Percentiles rank a stretch among this genome's conserved stretches.
Evolutionary conservation across 116 monocot genomes (phyloP).

Genomic region (Dioscorea cayenensis): DNA sequence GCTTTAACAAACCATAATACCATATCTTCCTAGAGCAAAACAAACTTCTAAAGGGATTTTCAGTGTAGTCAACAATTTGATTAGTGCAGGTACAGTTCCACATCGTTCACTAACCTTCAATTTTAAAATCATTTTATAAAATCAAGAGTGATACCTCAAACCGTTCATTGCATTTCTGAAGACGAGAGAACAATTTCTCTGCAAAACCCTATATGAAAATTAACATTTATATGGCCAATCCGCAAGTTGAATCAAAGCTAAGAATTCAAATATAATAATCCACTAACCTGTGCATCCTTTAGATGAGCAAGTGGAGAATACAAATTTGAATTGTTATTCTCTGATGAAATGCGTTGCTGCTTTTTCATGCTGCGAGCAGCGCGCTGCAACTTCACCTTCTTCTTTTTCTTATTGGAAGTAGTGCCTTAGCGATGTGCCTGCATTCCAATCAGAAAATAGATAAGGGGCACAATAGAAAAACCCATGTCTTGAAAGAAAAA

Average conservation of each 20-base stretch:
- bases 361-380: slow-evolving; percentile 78
- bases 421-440: slow-evolving; percentile 88
- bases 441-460: slow-evolving; percentile 5
- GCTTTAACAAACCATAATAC: neutral
- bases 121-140: neutral
- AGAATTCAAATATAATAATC: neutral
- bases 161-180: slow-evolving; percentile 77
- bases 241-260: neutral
- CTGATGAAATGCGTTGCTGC: slow-evolving; percentile 61
- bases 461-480: neutral
- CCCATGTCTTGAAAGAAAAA: neutral
- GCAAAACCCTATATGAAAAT: slow-evolving; percentile 62
- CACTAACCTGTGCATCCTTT: slow-evolving; percentile 87
- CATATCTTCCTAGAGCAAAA: neutral
- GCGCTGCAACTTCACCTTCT: slow-evolving; percentile 92
- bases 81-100: no score
- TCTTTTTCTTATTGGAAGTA: slow-evolving; percentile 87
- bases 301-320: slow-evolving; percentile 89
- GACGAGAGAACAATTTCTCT: slow-evolving; percentile 90
- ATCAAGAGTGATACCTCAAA: slow-evolving; percentile 58
- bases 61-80: no score
- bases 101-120: no score
- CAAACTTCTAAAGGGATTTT: no score
- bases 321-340: slow-evolving; percentile 40
- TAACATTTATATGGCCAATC: neutral